Percentiles rank a stretch among this genome's conserved stretches.
Conservation (phyloP, 306 rosid species). For the Luffa acutangula region DNA sequence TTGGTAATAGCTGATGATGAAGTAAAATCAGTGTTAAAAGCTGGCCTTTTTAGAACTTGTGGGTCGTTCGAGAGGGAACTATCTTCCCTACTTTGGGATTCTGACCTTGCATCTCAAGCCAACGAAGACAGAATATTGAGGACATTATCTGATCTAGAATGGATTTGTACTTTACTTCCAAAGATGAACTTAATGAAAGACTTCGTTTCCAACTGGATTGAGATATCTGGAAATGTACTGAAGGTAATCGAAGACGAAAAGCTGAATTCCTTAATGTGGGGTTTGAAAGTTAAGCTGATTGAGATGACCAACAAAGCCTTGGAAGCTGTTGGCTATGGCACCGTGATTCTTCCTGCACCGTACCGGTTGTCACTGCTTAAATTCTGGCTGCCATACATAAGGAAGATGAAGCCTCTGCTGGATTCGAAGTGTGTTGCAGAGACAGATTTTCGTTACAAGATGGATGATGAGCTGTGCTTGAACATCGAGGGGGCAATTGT, state of each 20-base stretch:
- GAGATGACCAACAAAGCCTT: slow-evolving; percentile 73
- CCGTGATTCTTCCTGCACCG: slow-evolving; percentile 62
- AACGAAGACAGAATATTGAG: slow-evolving; percentile 38
- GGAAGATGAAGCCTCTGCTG: slow-evolving; percentile 72
- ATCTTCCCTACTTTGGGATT: slow-evolving; percentile 38
- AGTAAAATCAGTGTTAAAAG: slow-evolving; percentile 47
- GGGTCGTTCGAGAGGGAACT: slow-evolving; percentile 47
- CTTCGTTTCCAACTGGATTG: slow-evolving; percentile 69
- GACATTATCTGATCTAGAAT: slow-evolving; percentile 73
- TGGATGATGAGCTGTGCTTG: slow-evolving; percentile 76
- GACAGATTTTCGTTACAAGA: slow-evolving; percentile 40
- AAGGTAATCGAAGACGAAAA: slow-evolving; percentile 50
- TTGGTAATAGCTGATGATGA: slow-evolving; percentile 51
- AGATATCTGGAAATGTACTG: slow-evolving; percentile 41
- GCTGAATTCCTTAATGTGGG: slow-evolving; percentile 68
- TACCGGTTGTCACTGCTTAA: slow-evolving; percentile 50
- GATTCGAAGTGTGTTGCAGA: slow-evolving; percentile 49
- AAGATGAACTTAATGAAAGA: slow-evolving; percentile 79
- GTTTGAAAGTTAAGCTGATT: slow-evolving; percentile 64
- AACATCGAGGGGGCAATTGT: slow-evolving; percentile 76
- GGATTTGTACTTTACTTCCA: slow-evolving; percentile 73
- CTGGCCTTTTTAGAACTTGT: slow-evolving; percentile 44
- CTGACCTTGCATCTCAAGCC: slow-evolving; percentile 25
- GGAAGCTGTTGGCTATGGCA: slow-evolving; percentile 92
- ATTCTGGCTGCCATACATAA: slow-evolving; percentile 75